Evolutionary conservation across 1,284 basidiomycete species (phyloP), one percentile per base, ranked within the genome.

Genomic region (Boletus calvinii): DNA sequence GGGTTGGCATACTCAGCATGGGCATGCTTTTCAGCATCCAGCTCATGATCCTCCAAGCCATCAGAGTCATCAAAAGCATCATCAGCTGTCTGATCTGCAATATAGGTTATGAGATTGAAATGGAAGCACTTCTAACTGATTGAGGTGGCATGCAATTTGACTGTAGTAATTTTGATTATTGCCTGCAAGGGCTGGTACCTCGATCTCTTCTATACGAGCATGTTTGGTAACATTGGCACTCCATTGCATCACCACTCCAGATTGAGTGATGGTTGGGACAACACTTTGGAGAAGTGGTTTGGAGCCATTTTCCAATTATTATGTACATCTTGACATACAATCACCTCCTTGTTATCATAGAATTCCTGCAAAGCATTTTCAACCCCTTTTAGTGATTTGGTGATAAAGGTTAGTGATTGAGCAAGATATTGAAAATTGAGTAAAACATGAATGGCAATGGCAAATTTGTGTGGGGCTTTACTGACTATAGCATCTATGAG

Each of bases 291-390:
- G 44, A 1, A 46, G 34, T 10, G 24, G 12, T 46, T 46, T 9
- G 34, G 34, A 4, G n/a, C n/a, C n/a, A n/a, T n/a, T n/a, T n/a
- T n/a, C n/a, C n/a, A n/a, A n/a, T n/a, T n/a, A n/a, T n/a, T n/a
- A n/a, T n/a, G n/a, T n/a, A n/a, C n/a, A 46, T 10, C 34, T 46
- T 12, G 22, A 22, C 3, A 22, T 22, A 34, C 34, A 46, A 11
- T 46, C 43, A 2, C 8, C 12, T 20, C 13, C 18, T 56, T 56
- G 20, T 57, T 10, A 10, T 55, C 13, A 12, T 56, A 45, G 24
- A 56, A 56, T 4, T 47, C 53, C 20, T 55, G 15, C 22, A 5
- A n/a, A n/a, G n/a, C n/a, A n/a, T n/a, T n/a, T n/a, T n/a, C n/a
- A n/a, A n/a, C n/a, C n/a, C n/a, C n/a, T n/a, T n/a, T n/a, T n/a